Conservation (phyloP, 2,329 filamentous ascomycete genomes). For the Beauveria bassiana region DNA sequence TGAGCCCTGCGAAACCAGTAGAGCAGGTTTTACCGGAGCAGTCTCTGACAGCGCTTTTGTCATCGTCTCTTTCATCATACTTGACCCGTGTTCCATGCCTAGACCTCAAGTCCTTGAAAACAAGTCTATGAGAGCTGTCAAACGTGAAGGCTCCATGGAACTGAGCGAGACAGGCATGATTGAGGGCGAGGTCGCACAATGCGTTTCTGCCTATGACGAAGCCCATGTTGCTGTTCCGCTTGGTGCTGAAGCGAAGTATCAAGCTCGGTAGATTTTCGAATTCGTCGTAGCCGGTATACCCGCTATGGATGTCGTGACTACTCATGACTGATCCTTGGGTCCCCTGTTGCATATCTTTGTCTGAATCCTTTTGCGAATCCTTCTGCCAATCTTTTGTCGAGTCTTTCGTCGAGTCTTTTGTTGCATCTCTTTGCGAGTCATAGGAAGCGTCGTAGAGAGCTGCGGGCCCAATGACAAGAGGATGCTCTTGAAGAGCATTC, state of each 20-base stretch:
- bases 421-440: no score
- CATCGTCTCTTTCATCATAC: fast-evolving
- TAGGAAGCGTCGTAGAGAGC: no score
- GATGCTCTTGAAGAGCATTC: fast-evolving
- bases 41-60: fast-evolving
- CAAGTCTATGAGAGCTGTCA: fast-evolving
- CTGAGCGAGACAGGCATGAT: neutral
- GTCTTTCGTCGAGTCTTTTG: no score
- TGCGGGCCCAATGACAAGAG: no score
- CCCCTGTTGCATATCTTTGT: no score
- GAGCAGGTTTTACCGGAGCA: neutral
- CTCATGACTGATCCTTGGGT: fast-evolving
- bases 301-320: no score
- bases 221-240: neutral
- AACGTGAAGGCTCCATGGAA: neutral
- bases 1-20: fast-evolving
- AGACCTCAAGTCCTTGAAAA: neutral
- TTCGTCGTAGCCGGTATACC: no score
- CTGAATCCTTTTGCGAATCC: no score
- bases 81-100: neutral
- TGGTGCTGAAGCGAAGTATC: neutral
- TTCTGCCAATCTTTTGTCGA: no score
- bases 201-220: neutral
- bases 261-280: no score
- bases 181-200: neutral